A percentile compares a stretch with the other conserved stretches of the same genome.
phyloP scores from a whole-genome alignment of 164 flowering plant genomes.

The Brasenia schreberi region DNA sequence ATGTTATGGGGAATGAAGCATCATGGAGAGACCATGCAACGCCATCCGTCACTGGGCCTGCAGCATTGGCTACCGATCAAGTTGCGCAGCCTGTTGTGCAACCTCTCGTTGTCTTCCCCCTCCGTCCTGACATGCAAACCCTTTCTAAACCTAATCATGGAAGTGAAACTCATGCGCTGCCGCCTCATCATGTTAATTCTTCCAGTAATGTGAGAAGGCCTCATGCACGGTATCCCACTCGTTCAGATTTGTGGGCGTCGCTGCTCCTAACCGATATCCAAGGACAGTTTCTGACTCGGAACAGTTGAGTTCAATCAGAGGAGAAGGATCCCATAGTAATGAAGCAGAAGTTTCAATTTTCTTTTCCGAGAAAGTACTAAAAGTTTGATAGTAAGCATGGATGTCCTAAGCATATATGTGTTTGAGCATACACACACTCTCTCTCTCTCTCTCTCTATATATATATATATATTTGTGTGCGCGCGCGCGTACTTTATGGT shows the following conservation, averaged over 20 bases:
- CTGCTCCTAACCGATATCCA: slow-evolving; percentile 10
- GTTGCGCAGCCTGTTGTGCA: slow-evolving; percentile 16
- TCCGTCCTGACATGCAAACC: slow-evolving; percentile 22
- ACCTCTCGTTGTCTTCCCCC: slow-evolving; percentile 41
- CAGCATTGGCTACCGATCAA: neutral
- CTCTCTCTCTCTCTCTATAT: too few relatives aligned
- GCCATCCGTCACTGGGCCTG: neutral
- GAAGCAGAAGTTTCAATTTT: neutral
- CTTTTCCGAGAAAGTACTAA: too few relatives aligned
- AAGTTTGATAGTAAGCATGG: too few relatives aligned
- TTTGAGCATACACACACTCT: too few relatives aligned
- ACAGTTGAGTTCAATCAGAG: neutral
- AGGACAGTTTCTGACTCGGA: neutral
- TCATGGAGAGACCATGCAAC: neutral
- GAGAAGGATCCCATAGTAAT: neutral
- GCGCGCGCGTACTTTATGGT: too few relatives aligned
- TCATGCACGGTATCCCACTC: slow-evolving; percentile 45
- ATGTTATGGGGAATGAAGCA: neutral
- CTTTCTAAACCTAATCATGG: slow-evolving; percentile 1
- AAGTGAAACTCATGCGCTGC: neutral
- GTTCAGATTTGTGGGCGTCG: slow-evolving; percentile 44
- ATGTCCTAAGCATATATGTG: too few relatives aligned
- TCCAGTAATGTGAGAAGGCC: slow-evolving; percentile 33
- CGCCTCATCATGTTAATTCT: slow-evolving; percentile 1
- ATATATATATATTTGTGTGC: too few relatives aligned